phyloP scores from a whole-genome alignment of 345 rosid species.

The Carallia brachiata region DNA sequence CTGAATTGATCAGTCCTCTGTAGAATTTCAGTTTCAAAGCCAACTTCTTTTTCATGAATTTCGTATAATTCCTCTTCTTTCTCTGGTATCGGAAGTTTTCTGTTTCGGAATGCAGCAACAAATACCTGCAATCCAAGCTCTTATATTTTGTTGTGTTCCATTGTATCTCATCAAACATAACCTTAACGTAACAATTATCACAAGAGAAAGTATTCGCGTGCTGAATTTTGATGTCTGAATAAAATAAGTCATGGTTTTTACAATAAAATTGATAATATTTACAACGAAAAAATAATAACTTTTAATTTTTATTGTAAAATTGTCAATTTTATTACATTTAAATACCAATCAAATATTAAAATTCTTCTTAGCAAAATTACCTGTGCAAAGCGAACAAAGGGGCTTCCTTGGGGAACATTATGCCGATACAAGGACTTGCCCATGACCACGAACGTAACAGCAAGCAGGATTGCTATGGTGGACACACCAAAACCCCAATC shows the following conservation, averaged over 20 bases:
- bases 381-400: slow-evolving; percentile 45
- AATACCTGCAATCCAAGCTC: slow-evolving; percentile 34
- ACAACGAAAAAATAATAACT: too few species aligned
- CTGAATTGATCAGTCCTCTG: slow-evolving; percentile 53
- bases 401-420: slow-evolving; percentile 48
- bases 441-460: slow-evolving; percentile 31
- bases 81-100: slow-evolving; percentile 42
- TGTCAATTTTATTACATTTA: too few species aligned
- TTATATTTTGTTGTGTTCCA: too few species aligned
- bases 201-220: neutral
- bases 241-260: too few species aligned
- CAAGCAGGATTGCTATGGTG: slow-evolving; percentile 29
- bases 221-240: too few species aligned
- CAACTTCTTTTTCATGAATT: slow-evolving; percentile 40
- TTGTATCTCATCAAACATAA: too few species aligned
- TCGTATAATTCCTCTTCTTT: slow-evolving; percentile 43
- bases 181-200: too few species aligned
- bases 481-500: slow-evolving; percentile 47
- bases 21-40: slow-evolving; percentile 35
- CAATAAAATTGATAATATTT: too few species aligned
- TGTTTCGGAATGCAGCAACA: slow-evolving; percentile 42
- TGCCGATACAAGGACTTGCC: slow-evolving; percentile 55
- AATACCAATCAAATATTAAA: too few species aligned
- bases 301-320: too few species aligned
- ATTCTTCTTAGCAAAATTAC: slow-evolving; percentile 18